Evolutionary conservation across 2,329 filamentous ascomycete species (phyloP).

Genomic region (Zopfia rhizophila): DNA sequence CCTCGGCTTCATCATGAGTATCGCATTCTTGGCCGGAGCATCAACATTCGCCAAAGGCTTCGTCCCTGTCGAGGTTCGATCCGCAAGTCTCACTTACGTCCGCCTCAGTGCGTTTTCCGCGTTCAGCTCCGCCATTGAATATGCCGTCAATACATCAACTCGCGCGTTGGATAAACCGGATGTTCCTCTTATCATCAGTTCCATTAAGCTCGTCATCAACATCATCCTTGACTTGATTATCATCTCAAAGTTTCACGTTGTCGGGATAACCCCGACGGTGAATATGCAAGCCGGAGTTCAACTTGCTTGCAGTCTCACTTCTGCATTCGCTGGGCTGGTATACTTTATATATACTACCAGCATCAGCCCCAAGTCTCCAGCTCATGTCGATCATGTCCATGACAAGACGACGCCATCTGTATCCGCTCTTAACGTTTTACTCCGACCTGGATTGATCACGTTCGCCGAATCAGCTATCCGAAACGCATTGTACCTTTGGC

Average conservation of each 20-base stretch:
- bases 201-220: slow-evolving; percentile 71
- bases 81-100: slow-evolving; percentile 70
- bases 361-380: slow-evolving; percentile 39
- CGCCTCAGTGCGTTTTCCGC: slow-evolving; percentile 72
- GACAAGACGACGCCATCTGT: slow-evolving; percentile 40
- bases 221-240: slow-evolving; percentile 74
- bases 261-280: slow-evolving; percentile 63
- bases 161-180: slow-evolving; percentile 75
- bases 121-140: slow-evolving; percentile 70
- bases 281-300: slow-evolving; percentile 73
- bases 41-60: slow-evolving; percentile 68
- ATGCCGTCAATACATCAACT: slow-evolving; percentile 69
- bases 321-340: slow-evolving; percentile 58
- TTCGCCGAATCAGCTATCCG: slow-evolving; percentile 73
- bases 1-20: slow-evolving; percentile 68
- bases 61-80: slow-evolving; percentile 68
- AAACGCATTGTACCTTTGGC: slow-evolving; percentile 77
- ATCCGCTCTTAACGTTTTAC: slow-evolving; percentile 60
- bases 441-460: slow-evolving; percentile 67
- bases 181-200: slow-evolving; percentile 73
- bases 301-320: slow-evolving; percentile 62
- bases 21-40: slow-evolving; percentile 67
- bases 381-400: slow-evolving; percentile 17
- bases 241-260: slow-evolving; percentile 73
- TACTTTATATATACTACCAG: slow-evolving; percentile 66